Evolutionary conservation across 140 eudicot genomes (phyloP), one percentile per base, ranked within the genome.

Genomic region (Oenanthe javanica): DNA sequence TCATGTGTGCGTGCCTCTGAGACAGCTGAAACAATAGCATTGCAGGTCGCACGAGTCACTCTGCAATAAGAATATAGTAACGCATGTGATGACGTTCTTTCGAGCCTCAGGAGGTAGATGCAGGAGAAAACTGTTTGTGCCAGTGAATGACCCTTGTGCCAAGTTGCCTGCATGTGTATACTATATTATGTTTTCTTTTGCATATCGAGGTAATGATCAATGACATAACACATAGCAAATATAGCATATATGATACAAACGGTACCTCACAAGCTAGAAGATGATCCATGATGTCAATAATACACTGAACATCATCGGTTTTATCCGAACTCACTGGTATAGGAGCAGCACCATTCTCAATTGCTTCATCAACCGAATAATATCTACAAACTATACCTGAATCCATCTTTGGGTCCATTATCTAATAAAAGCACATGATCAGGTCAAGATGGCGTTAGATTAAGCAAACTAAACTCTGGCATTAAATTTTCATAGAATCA

Each of bases 351-450:
- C 93, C 96, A 84, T 88, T 86, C 77, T 94, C 97, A 84, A 94
- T 94, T 80, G 97, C 99, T 85, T 94, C 99, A 72, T 94, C 99
- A 85, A 94, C 84, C 5, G 99, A 94, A 87, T 87, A 89, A 80
- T 92, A 94, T 82, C 81, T 90, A 84, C 93, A 83, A 82, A 89
- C 97, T 78, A 94, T 92, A 81, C 99, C 99, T 76, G 99, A 94
- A 89, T 94, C 99, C 99, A 94, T 94, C 95, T 94, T 94, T 72
- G 99, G 99, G 88, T 94, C 99, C 99, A 94, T 94, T 85, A 94
- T 94, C 99, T 94, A 88, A 61, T 77, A 23, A 45, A 87, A 63
- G 73, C 40, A 77, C 77, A 77, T 18, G 27, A 19, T 49, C 38
- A 81, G 70, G 50, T 50, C 38, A 77, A 47, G 55, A 79, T 27